phyloP scores from a whole-genome alignment of 2,329 filamentous ascomycete species.

The Phoma herbarum region DNA sequence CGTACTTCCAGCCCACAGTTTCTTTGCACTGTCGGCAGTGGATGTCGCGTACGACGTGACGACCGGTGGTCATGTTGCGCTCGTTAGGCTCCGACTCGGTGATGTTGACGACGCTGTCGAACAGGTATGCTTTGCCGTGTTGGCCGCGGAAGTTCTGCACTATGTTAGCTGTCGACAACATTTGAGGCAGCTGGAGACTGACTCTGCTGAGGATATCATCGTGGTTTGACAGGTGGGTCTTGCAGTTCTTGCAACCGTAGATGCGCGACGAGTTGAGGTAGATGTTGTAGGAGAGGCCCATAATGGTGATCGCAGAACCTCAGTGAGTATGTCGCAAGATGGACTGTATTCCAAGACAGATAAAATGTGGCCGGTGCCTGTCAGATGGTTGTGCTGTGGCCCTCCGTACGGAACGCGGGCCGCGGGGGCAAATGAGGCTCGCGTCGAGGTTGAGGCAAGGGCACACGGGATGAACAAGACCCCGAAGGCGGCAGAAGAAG shows the following conservation, averaged over 20 bases:
- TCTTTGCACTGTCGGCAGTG: conserved; percentile 89
- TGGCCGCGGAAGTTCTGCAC: conserved; percentile 94
- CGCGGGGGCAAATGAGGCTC: conserved; percentile 8
- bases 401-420: conserved; percentile 9
- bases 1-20: conserved; percentile 98
- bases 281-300: conserved; percentile 91
- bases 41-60: conserved; percentile 94
- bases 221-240: conserved; percentile 92
- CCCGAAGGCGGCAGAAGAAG: neutral
- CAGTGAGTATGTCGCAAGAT: neutral
- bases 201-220: conserved; percentile 96
- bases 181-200: conserved; percentile 45
- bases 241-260: conserved; percentile 91
- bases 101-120: conserved; percentile 93
- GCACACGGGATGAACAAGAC: conserved; percentile 1
- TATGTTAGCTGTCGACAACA: conserved; percentile 15
- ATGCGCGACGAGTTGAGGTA: conserved; percentile 88
- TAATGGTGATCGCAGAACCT: conserved; percentile 49
- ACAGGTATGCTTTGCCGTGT: conserved; percentile 97
- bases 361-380: conserved; percentile 2
- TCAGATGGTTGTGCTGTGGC: conserved; percentile 9
- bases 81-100: conserved; percentile 84
- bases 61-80: conserved; percentile 97
- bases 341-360: neutral
- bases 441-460: conserved; percentile 7